A percentile compares a stretch with the other conserved stretches of the same genome.
Evolutionary conservation across 139 green algal genomes (phyloP).

Genomic region (Chlorella sp.): DNA sequence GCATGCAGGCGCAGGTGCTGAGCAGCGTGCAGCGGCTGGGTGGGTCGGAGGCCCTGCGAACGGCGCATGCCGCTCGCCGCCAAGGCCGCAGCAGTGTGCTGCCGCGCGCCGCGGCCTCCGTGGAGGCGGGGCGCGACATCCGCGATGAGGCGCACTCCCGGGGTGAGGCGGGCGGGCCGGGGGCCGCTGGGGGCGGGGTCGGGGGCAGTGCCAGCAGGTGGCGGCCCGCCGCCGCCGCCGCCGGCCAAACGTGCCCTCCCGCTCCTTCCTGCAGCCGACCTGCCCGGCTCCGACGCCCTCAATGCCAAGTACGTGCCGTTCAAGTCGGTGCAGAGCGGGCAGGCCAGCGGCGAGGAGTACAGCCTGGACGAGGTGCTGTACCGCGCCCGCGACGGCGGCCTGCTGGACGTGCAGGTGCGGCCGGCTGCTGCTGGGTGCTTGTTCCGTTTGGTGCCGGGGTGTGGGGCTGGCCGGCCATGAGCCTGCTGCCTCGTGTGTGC

Average conservation of each 20-base stretch:
- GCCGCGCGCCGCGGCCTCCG: neutral
- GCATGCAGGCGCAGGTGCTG: neutral
- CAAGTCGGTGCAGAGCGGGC: conserved; percentile 55
- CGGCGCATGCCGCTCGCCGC: conserved; percentile 11
- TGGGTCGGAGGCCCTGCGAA: no score
- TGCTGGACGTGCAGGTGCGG: conserved; percentile 87
- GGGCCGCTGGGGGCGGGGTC: neutral
- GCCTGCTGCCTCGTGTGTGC: no score
- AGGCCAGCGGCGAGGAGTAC: conserved; percentile 80
- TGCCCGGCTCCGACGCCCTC: conserved; percentile 59
- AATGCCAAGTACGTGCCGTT: conserved; percentile 96
- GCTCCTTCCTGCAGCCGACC: neutral
- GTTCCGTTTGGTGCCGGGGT: no score
- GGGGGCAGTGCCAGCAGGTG: neutral
- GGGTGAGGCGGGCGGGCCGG: conserved; percentile 2
- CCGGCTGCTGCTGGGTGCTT: no score
- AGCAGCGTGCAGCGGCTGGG: conserved; percentile 9
- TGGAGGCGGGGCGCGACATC: conserved; percentile 26
- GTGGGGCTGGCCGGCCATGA: no score
- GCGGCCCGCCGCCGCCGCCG: neutral
- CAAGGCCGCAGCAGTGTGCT: neutral
- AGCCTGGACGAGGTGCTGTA: conserved; percentile 96
- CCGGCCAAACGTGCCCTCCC: neutral
- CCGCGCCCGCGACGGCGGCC: conserved; percentile 73
- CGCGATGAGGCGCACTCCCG: conserved; percentile 31